Percentiles rank a stretch among this genome's conserved stretches.
Conservation (phyloP, 2,329 filamentous ascomycete species). For the Chaetomium olivaceum region DNA sequence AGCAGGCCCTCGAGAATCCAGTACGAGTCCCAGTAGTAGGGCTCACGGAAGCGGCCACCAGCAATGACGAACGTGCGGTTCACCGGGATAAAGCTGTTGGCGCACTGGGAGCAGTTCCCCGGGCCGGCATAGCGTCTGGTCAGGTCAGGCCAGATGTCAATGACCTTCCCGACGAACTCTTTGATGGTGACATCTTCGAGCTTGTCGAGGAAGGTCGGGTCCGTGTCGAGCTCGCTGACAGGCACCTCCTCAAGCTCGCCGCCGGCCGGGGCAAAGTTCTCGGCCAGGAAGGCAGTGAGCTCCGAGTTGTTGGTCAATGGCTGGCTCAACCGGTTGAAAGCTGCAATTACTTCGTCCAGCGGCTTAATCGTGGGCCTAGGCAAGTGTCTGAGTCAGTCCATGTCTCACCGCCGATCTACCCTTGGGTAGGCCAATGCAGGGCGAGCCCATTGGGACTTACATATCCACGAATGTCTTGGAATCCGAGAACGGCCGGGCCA, state of each 20-base stretch:
- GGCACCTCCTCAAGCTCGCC: slow-evolving; percentile 61
- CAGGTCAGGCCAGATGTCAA: slow-evolving; percentile 68
- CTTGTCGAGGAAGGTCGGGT: slow-evolving; percentile 58
- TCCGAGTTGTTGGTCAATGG: slow-evolving; percentile 64
- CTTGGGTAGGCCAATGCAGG: neutral
- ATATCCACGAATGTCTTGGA: slow-evolving; percentile 73
- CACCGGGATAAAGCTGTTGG: slow-evolving; percentile 65
- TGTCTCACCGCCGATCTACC: slow-evolving; percentile 19
- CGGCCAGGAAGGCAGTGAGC: slow-evolving; percentile 61
- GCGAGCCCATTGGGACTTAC: slow-evolving; percentile 43
- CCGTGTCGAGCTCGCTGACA: slow-evolving; percentile 51
- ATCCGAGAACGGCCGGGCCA: slow-evolving; percentile 64
- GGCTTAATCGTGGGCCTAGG: slow-evolving; percentile 59
- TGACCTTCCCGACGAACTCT: slow-evolving; percentile 64
- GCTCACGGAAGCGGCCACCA: slow-evolving; percentile 69
- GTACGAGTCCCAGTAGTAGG: slow-evolving; percentile 72
- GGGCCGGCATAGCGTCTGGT: slow-evolving; percentile 59
- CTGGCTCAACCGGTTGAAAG: slow-evolving; percentile 59
- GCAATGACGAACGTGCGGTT: slow-evolving; percentile 70
- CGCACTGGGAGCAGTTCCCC: slow-evolving; percentile 59
- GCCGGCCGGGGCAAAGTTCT: slow-evolving; percentile 64
- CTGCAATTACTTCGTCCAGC: slow-evolving; percentile 60
- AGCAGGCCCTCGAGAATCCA: slow-evolving; percentile 68
- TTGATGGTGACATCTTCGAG: slow-evolving; percentile 59
- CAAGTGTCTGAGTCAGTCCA: slow-evolving; percentile 21